These are phyloP conservation scores for Ailanthus altissimus DNA, from an alignment of 345 rosid genomes.

Conservation along the genomic window DNA sequence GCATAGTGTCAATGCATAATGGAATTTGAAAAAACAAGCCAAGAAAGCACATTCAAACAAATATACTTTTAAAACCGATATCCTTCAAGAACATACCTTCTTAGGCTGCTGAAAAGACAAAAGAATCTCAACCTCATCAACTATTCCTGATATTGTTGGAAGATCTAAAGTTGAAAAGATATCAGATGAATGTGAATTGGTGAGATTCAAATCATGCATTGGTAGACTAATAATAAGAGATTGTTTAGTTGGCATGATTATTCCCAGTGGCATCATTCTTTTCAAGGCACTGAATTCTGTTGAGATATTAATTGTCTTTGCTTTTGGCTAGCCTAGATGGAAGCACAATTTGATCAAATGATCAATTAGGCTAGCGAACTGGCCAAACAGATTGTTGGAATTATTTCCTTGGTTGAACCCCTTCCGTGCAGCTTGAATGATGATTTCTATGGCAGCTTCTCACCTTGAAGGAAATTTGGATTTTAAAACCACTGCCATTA, in stretches of 20 bases:
- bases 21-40: background rate
- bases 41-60: background rate
- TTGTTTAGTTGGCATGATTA: conserved; percentile 90
- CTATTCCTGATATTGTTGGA: conserved; percentile 84
- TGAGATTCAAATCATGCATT: conserved; percentile 48
- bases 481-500: conserved; percentile 97
- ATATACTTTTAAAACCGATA: conserved; percentile 8
- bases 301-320: conserved; percentile 75
- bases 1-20: background rate
- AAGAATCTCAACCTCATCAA: conserved; percentile 98
- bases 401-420: conserved; percentile 69
- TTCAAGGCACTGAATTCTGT: conserved; percentile 97
- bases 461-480: conserved; percentile 91
- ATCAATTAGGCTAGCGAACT: conserved; percentile 88
- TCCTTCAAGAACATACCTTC: conserved; percentile 48
- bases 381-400: conserved; percentile 74
- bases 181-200: conserved; percentile 54
- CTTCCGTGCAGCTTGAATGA: conserved; percentile 85
- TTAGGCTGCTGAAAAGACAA: conserved; percentile 96
- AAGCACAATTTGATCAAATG: conserved; percentile 88
- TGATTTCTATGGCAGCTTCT: conserved; percentile 95
- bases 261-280: conserved; percentile 94
- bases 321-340: conserved; percentile 83
- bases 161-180: conserved; percentile 76
- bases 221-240: conserved; percentile 89